Evolutionary conservation across 192 early-diverging fungal genomes (phyloP).

Genomic region (Coemansia sp.): DNA sequence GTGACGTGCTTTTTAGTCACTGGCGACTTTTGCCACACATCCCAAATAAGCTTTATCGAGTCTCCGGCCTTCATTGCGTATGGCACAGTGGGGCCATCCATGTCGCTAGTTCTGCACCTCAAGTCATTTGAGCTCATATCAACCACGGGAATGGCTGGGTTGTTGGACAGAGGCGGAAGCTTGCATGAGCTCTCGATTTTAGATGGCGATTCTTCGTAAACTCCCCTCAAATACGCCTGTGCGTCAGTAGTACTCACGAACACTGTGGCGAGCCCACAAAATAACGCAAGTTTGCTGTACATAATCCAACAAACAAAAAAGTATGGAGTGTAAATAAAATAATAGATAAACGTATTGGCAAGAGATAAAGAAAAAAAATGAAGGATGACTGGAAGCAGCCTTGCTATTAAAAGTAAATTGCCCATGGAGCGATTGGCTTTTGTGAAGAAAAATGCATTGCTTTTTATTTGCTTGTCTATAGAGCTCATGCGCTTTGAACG

Average conservation of each 20-base stretch:
- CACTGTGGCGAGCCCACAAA: not conserved
- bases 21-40: constrained; percentile 7
- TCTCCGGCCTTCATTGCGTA: not conserved
- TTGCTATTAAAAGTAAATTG: no score
- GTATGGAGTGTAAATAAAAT: not conserved
- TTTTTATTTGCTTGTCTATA: not conserved
- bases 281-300: not conserved
- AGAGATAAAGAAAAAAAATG: not conserved
- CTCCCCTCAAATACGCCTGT: not conserved
- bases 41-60: not conserved
- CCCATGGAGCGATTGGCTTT: no score
- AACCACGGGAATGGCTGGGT: not conserved
- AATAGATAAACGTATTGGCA: not conserved
- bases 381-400: no score
- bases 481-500: not conserved
- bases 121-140: not conserved
- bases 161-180: not conserved
- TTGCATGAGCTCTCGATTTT: constrained; percentile 1
- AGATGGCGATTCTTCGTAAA: not conserved
- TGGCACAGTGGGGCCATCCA: not conserved
- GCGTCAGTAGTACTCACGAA: not conserved
- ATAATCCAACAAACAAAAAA: not conserved
- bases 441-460: no score
- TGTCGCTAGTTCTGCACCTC: not conserved
- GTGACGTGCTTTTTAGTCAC: not conserved